Conservation (phyloP, 257 asterid species). For the Leptodermis oblonga region DNA sequence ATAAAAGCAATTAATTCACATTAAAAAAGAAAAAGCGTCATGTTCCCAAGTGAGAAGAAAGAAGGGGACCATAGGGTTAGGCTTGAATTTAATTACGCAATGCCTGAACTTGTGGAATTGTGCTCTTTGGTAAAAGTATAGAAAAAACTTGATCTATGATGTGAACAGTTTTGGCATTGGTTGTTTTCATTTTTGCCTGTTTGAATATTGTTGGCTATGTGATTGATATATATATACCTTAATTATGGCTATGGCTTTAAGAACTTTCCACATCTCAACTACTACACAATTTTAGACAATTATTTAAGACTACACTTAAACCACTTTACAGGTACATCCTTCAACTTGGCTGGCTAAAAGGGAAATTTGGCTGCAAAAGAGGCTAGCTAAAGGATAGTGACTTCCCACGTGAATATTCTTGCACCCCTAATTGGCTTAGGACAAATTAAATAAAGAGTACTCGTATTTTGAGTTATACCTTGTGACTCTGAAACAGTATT, state of each 20-base stretch:
- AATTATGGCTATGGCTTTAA: background rate
- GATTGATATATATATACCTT: background rate
- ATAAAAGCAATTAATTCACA: too few relatives aligned
- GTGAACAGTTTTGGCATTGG: constrained; percentile 11
- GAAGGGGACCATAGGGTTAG: constrained; percentile 41
- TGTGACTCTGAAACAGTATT: too few relatives aligned
- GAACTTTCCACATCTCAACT: constrained; percentile 7
- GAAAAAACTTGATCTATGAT: constrained; percentile 11
- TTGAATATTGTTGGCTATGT: background rate
- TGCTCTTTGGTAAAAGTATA: constrained; percentile 9
- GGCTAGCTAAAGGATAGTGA: background rate
- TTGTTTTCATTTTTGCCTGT: constrained; percentile 5
- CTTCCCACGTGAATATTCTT: constrained; percentile 2
- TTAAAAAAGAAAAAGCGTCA: background rate
- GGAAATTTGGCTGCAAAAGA: constrained; percentile 3
- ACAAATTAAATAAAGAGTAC: background rate
- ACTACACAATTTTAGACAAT: background rate
- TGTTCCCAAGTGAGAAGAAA: background rate
- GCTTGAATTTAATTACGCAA: constrained; percentile 14
- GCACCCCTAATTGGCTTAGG: background rate
- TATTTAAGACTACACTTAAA: background rate
- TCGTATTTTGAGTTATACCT: too few relatives aligned
- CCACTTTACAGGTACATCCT: background rate
- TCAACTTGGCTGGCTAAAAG: constrained; percentile 1
- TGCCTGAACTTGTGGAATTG: constrained; percentile 19